Percentiles rank a stretch among this genome's conserved stretches.
Conservation (phyloP, 768 basidiomycete species). For the Suillus weaverae region DNA sequence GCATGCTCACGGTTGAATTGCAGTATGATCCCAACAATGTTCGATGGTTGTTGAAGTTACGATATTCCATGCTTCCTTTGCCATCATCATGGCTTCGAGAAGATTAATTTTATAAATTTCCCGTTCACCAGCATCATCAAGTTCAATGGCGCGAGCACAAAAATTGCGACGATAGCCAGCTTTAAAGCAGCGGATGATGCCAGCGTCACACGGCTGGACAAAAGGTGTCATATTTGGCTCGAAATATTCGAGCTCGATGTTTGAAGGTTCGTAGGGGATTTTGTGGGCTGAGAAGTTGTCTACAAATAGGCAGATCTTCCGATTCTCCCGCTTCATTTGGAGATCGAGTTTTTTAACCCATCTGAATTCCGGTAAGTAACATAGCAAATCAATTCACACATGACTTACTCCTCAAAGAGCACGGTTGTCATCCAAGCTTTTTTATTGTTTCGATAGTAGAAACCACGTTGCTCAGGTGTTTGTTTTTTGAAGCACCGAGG, state of each 20-base stretch:
- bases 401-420: not conserved
- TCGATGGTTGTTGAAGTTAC: constrained; percentile 32
- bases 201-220: constrained; percentile 5
- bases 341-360: not conserved
- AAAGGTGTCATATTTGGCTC: constrained; percentile 6
- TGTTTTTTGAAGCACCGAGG: too few species aligned
- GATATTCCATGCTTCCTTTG: constrained; percentile 30
- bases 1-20: constrained; percentile 15
- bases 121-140: constrained; percentile 30
- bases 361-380: not conserved
- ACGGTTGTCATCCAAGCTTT: not conserved
- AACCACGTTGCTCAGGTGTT: too few species aligned
- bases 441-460: too few species aligned
- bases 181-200: constrained; percentile 29
- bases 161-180: constrained; percentile 2
- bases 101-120: constrained; percentile 39
- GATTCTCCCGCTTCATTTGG: constrained; percentile 8
- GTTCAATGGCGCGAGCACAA: constrained; percentile 22
- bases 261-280: constrained; percentile 6
- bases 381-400: not conserved
- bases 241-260: constrained; percentile 6
- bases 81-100: constrained; percentile 35
- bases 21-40: constrained; percentile 37
- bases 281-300: constrained; percentile 13
- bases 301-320: constrained; percentile 11